These are phyloP conservation scores for Mrakia blollopis DNA, from an alignment of 768 basidiomycete genomes.

Conservation along the genomic window DNA sequence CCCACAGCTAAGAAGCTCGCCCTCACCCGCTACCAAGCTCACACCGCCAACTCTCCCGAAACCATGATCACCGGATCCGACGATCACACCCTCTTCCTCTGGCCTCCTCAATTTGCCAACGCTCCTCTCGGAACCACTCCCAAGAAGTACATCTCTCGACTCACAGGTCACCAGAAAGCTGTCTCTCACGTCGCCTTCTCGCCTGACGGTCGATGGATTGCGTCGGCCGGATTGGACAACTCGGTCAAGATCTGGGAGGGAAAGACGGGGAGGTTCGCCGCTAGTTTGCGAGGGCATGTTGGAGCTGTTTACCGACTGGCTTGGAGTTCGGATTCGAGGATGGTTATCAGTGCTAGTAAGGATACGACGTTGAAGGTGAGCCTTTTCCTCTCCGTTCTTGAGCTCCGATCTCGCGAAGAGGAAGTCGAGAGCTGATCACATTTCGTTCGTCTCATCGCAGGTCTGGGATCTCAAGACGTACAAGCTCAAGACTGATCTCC, in stretches of 20 bases:
- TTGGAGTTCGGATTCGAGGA: slow-evolving; percentile 89
- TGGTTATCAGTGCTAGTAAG: slow-evolving; percentile 90
- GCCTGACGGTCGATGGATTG: slow-evolving; percentile 87
- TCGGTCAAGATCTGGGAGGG: slow-evolving; percentile 89
- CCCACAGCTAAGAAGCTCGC: slow-evolving; percentile 69
- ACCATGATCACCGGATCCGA: slow-evolving; percentile 92
- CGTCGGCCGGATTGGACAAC: slow-evolving; percentile 85
- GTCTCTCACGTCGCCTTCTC: slow-evolving; percentile 91
- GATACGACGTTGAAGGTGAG: slow-evolving; percentile 90
- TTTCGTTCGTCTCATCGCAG: slow-evolving; percentile 46
- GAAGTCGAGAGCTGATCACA: not conserved
- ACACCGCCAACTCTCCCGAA: slow-evolving; percentile 63
- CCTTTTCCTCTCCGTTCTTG: slow-evolving; percentile 16
- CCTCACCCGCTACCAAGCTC: slow-evolving; percentile 63
- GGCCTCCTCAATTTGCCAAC: slow-evolving; percentile 54
- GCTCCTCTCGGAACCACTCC: slow-evolving; percentile 38
- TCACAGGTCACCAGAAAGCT: slow-evolving; percentile 93
- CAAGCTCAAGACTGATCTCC: slow-evolving; percentile 88
- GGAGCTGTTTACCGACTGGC: slow-evolving; percentile 89
- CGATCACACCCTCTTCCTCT: slow-evolving; percentile 95
- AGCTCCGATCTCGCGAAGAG: not conserved
- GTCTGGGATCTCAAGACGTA: slow-evolving; percentile 96
- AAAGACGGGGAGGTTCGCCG: slow-evolving; percentile 68
- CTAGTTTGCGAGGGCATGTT: slow-evolving; percentile 85
- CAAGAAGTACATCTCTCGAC: slow-evolving; percentile 65